phyloP scores from a whole-genome alignment of 805 yeast species.

The Jamesozyma jinghongensis region DNA sequence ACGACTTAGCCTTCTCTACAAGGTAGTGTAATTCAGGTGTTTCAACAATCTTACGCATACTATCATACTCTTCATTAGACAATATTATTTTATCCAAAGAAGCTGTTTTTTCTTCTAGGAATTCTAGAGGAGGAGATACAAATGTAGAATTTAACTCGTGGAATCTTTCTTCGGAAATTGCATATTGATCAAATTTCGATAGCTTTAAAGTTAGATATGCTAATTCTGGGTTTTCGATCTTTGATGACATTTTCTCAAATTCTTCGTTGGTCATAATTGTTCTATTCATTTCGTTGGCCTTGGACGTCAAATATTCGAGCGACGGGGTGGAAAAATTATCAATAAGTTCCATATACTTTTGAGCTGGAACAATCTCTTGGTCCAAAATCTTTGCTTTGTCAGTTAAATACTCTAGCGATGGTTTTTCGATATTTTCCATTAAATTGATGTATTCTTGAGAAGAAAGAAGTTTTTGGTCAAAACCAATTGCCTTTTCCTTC shows the following conservation, averaged over 20 bases:
- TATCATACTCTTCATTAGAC: neutral
- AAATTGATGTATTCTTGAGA: neutral
- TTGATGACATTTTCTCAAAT: neutral
- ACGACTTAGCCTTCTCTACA: neutral
- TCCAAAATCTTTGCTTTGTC: conserved; percentile 16
- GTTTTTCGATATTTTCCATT: conserved; percentile 10
- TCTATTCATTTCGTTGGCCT: conserved; percentile 3
- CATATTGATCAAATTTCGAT: neutral
- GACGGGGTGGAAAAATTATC: conserved; percentile 5
- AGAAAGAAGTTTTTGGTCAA: neutral
- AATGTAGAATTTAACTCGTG: conserved; percentile 1
- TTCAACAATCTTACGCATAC: neutral
- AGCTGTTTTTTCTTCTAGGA: conserved; percentile 16
- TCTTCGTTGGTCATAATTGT: neutral
- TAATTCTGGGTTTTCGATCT: conserved; percentile 6
- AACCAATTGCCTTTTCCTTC: neutral
- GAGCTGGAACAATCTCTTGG: conserved; percentile 12
- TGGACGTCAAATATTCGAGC: conserved; percentile 1
- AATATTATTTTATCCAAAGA: neutral
- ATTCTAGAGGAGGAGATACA: conserved; percentile 9
- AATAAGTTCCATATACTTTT: conserved; percentile 8
- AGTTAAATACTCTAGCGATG: conserved; percentile 19
- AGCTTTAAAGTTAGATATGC: conserved; percentile 5
- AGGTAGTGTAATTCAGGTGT: conserved; percentile 10
- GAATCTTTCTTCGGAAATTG: conserved; percentile 4